phyloP scores from a whole-genome alignment of 1,284 basidiomycete species.

The Cystobasidium pallidum region DNA sequence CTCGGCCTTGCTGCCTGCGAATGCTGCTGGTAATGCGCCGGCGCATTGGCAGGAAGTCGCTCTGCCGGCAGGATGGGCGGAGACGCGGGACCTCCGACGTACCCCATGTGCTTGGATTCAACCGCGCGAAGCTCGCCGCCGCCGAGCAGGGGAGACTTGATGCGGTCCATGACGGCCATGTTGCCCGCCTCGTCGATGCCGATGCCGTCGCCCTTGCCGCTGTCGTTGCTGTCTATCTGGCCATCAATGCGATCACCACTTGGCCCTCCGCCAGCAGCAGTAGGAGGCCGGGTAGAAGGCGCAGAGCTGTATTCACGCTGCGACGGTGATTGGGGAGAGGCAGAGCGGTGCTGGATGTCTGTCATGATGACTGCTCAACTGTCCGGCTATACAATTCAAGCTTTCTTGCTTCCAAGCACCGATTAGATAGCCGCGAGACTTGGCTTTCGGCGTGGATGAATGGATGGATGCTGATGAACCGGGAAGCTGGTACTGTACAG shows the following conservation, averaged over 20 bases:
- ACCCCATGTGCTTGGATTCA: constrained; percentile 42
- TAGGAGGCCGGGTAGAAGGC: constrained; percentile 35
- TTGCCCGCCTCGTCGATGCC: not conserved
- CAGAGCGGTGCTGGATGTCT: constrained; percentile 7
- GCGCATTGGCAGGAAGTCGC: constrained; percentile 5
- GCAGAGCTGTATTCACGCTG: constrained; percentile 46
- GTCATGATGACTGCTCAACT: constrained; percentile 14
- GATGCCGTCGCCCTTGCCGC: not conserved
- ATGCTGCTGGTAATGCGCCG: not conserved
- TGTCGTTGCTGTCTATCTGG: not conserved
- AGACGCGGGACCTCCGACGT: constrained; percentile 31
- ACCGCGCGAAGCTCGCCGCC: constrained; percentile 34
- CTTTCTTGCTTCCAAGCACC: not conserved
- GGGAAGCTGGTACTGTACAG: too few relatives aligned
- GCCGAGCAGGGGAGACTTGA: constrained; percentile 23
- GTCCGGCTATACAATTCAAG: not conserved
- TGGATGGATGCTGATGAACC: not conserved
- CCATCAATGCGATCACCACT: constrained; percentile 5
- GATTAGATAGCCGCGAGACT: not conserved
- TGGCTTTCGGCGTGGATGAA: not conserved
- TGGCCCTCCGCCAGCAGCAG: not conserved
- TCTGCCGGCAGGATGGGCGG: constrained; percentile 6
- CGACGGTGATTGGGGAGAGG: constrained; percentile 14
- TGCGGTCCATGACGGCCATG: constrained; percentile 11
- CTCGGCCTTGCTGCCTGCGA: not conserved